A percentile compares a stretch with the other conserved stretches of the same genome.
These are phyloP conservation scores for Chlorokybus atmophyticus DNA, from an alignment of 139 green algal species.

Conservation along the genomic window DNA sequence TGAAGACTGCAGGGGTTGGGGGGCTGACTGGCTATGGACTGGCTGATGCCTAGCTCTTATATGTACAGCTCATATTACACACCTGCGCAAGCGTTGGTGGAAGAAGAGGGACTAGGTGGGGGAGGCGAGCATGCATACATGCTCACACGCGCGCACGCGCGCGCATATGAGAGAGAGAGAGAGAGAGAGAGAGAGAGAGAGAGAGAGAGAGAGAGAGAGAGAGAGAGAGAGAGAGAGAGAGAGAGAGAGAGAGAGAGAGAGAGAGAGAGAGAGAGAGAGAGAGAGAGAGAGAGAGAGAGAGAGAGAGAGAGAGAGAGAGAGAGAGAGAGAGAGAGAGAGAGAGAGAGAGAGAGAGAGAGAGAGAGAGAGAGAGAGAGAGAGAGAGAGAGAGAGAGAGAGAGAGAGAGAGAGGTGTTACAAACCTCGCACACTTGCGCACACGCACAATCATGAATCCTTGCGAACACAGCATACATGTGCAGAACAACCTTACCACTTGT, in stretches of 20 bases:
- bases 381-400: conserved; percentile 3
- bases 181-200: conserved; percentile 3
- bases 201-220: conserved; percentile 3
- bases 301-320: neutral
- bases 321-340: conserved; percentile 3
- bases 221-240: conserved; percentile 3
- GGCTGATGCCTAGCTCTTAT: no score
- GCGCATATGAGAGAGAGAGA: neutral
- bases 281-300: conserved; percentile 1
- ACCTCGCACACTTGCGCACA: no score
- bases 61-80: no score
- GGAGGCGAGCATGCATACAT: no score
- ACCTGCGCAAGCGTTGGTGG: no score
- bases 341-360: conserved; percentile 3
- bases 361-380: conserved; percentile 3
- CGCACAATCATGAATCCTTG: neutral
- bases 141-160: no score
- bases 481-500: no score
- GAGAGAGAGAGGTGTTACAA: conserved; percentile 1
- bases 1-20: no score
- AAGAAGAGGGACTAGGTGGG: no score
- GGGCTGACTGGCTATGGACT: no score
- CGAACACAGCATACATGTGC: no score
- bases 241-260: conserved; percentile 3
- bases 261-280: conserved; percentile 3